Base-by-base conservation (phyloP, 257 asterid genomes). In the Solanum megistacrolobum region DNA sequence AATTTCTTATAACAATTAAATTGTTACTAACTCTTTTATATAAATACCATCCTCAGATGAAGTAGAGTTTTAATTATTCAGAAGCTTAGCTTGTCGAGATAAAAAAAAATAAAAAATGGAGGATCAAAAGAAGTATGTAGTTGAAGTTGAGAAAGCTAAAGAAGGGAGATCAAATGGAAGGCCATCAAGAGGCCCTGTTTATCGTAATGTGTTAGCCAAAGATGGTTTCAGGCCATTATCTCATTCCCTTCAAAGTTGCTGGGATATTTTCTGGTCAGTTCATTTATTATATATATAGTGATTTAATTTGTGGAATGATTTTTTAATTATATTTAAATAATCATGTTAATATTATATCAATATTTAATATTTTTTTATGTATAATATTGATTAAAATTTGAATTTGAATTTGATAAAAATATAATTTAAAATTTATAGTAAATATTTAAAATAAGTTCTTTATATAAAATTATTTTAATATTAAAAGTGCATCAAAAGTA, bases 211-310 rank as follows among this genome's bases (percentile, higher is more conserved):
- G 35, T 84, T 93, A 71, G 98, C 89, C 2, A 88, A 88, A 89
- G 89, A 95, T 88, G 96, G 98, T 29, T 94, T 95, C 87, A 92
- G 90, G 89, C 92, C 92, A 12, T 92, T 93, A 87, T 91, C 96
- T 87, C 89, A 85, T 6, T 93, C 91, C 0, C 92, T 93, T 18
- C 55, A 92, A n/a, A 84, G 94, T 86, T 94, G 98, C 88, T 95
- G 98, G 98, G 96, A 94, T 87, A 91, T 94, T 88, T 95, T 95
- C 91, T 89, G 94, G 98, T 95, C 84, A 89, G 90, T 43, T 0
- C 11, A 79, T 27, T 23, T 60, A 38, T 34, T 34, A 34, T 34
- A 34, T 34, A 34, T 34, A 55, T 5, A 48, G 21, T 0, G 8
- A 48, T 2, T 52, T 52, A 16, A 52, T 18, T 52, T 18, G 0